phyloP scores from a whole-genome alignment of 768 basidiomycete species.

The Auriscalpium orientale region DNA sequence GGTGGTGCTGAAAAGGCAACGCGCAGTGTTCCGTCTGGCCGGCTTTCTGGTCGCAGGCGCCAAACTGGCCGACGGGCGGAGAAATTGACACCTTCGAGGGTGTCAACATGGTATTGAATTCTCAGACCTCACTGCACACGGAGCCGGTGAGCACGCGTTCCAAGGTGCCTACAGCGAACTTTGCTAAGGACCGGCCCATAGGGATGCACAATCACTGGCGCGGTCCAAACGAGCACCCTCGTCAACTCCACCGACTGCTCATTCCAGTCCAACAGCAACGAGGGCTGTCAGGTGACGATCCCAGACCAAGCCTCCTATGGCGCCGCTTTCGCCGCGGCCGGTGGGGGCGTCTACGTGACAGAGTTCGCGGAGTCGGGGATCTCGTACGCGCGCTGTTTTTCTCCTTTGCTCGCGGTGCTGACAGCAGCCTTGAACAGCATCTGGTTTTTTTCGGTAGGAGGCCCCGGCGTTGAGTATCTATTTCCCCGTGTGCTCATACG shows the following conservation, averaged over 20 bases:
- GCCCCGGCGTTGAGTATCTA: slow-evolving; percentile 15
- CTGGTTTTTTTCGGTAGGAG: slow-evolving; percentile 52
- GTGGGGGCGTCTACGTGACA: slow-evolving; percentile 72
- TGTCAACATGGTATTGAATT: slow-evolving; percentile 57
- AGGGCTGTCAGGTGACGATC: slow-evolving; percentile 60
- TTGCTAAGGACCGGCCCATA: slow-evolving; percentile 6
- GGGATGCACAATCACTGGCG: slow-evolving; percentile 47
- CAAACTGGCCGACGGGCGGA: slow-evolving; percentile 56
- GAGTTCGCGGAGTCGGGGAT: slow-evolving; percentile 62
- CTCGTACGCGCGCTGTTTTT: slow-evolving; percentile 35
- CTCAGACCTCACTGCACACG: slow-evolving; percentile 74
- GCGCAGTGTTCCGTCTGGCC: slow-evolving; percentile 66
- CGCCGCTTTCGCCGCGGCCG: slow-evolving; percentile 50
- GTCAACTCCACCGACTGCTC: slow-evolving; percentile 55
- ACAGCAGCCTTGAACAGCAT: slow-evolving; percentile 28
- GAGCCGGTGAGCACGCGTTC: slow-evolving; percentile 26
- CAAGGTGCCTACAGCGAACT: background rate
- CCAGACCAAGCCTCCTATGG: slow-evolving; percentile 54
- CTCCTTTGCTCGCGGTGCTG: background rate
- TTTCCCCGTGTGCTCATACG: background rate
- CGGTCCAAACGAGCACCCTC: slow-evolving; percentile 43
- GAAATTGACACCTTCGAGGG: slow-evolving; percentile 72
- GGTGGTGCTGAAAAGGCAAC: slow-evolving; percentile 1
- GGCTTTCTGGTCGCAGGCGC: slow-evolving; percentile 51
- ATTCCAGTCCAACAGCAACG: slow-evolving; percentile 43